Base-by-base conservation (phyloP, 106 monocot species). In the Hemerocallis citrina region DNA sequence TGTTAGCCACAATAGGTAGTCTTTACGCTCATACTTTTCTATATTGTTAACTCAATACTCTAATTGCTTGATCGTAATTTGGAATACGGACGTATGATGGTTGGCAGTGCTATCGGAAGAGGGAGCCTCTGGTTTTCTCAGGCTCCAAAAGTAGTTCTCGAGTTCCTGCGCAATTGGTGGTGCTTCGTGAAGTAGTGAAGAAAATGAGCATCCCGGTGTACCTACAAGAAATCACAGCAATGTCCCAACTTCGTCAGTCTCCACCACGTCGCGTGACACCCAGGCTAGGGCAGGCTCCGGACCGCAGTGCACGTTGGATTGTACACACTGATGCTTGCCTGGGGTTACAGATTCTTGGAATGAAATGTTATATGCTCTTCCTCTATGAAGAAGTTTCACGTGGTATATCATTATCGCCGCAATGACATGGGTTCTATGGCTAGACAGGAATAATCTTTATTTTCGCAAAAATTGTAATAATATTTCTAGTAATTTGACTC, bases 341-440 rank as follows among this genome's bases (percentile, higher is more conserved):
- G 84, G 84, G 0, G 79, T 85, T 25, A 79, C 84, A 6, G 84
- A 85, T 63, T 24, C 75, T 8, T 85, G 84, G 84, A 85, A 85
- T 65, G 72, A 85, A 36, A 80, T 85, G 72, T 40, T 85, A 2
- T 79, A 64, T 60, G 68, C 69, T 49, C 72, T 81, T 55, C 62
- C 73, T 20, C 19, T n/a, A 55, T n/a, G n/a, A n/a, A n/a, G n/a
- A n/a, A n/a, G n/a, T n/a, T n/a, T n/a, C n/a, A n/a, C n/a, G n/a
- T n/a, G n/a, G n/a, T n/a, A n/a, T n/a, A n/a, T n/a, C n/a, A n/a
- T n/a, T n/a, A n/a, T n/a, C n/a, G n/a, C n/a, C n/a, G n/a, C n/a
- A n/a, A n/a, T n/a, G n/a, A n/a, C n/a, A n/a, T n/a, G n/a, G n/a
- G n/a, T n/a, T n/a, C n/a, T n/a, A n/a, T n/a, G n/a, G n/a, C n/a